Evolutionary conservation across 2,329 filamentous ascomycete species (phyloP), one percentile per base, ranked within the genome.

Genomic region (Hymenoscyphus fraxineus): DNA sequence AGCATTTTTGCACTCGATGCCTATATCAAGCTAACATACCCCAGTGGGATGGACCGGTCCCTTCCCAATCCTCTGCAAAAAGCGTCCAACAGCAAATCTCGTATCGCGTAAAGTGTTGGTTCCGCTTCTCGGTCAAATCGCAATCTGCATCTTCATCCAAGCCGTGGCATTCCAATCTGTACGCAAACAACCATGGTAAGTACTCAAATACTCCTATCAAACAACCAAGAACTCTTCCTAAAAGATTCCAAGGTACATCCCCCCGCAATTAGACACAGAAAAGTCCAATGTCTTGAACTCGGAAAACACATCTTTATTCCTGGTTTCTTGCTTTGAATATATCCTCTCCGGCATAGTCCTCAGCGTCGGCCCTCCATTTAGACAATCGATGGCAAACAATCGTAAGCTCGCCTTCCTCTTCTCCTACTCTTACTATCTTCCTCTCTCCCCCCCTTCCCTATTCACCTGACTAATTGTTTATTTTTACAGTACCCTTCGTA

Each of bases 291-390:
- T 93, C 61, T 84, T 89, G 72, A 98, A 98, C 77, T 97, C 92
- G 10, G 91, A 98, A 73, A 98, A 99, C 73, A 97, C 94, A 0
- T 88, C 90, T 0, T 80, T 99, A 1, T 99, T 99, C 80, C 79
- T 98, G 38, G 82, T 93, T 5, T 96, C 91, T 1, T 97, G 93
- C 76, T 98, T 93, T 73, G 93, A 98, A 76, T 99, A 99, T 76
- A 96, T 96, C 44, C 82, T 97, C 27, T 91, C 92, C 0, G 95
- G 92, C 3, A 83, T 98, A 47, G 90, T 98, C 0, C 82, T 99
- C 38, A 96, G 90, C 71, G 92, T 95, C n/a, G 96, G 95, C 0
- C 88, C 86, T 40, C 95, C 95, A 0, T 99, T 97, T 79, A 84
- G 95, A 62, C 90, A 95, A 72, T 85, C 86, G 16, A 92, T 93